Evolutionary conservation across 331 rosid genomes (phyloP), one percentile per base, ranked within the genome.

Genomic region (Phaseolus coccineus): DNA sequence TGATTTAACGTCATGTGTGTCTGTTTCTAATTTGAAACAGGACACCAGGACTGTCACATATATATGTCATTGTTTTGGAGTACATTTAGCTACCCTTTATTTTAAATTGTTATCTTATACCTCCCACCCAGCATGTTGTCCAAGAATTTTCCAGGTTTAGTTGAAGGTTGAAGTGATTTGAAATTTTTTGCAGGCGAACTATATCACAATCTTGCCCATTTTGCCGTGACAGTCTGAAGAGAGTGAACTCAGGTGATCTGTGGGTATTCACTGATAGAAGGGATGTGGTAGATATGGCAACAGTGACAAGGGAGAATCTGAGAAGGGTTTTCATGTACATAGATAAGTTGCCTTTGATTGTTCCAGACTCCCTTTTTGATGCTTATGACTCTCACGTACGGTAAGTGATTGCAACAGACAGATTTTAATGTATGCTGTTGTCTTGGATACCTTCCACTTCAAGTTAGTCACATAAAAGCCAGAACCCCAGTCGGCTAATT

Each of bases 201-300:
- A 89, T 92, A 73, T 95, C 97, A 0, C 91, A 90, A 57, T 95
- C 99, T 0, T 95, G 99, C 84, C 99, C 99, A 30, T 95, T 95
- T 77, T 95, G 99, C 74, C 95, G 99, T 2, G 97, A 93, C 87
- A 90, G 89, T 83, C 94, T 95, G 27, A 95, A 90, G 87, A 87
- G 99, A 82, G 99, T 95, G 69, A 91, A 91, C 82, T 95, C 99
- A 0, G 83, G 97, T 2, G 99, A 93, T 87, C 99, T 95, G 57
- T 95, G 97, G 99, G 88, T 95, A 24, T 85, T 81, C 77, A 93
- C 94, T 0, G 97, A 93, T 73, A 80, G 85, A 87, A 87, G 83
- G 81, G 99, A 95, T 66, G 83, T 87, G 52, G 89, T 95, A 68
- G 97, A 95, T 79, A 90, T 91, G 96, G 92, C 91, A 35, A 92